These are phyloP conservation scores for Coemansia sp. DNA, from an alignment of 192 early-diverging fungal species.

Conservation along the genomic window DNA sequence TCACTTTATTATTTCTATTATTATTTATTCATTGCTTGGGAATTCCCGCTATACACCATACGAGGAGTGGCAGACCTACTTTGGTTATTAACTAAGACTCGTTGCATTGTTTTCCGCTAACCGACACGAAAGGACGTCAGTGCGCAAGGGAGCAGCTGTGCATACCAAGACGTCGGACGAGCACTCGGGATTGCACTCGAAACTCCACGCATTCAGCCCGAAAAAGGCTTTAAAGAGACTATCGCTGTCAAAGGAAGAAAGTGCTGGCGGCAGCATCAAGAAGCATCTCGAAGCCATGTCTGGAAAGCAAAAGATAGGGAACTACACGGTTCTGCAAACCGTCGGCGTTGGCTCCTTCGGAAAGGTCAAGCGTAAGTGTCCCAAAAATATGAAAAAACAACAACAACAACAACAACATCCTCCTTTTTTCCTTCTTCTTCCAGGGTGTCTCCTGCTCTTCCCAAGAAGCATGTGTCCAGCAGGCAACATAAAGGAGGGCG, in stretches of 20 bases:
- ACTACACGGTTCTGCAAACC: conserved; percentile 93
- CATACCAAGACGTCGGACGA: conserved; percentile 1
- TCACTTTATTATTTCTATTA: no score
- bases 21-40: no score
- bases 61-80: conserved; percentile 1
- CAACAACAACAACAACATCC: no score
- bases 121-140: neutral
- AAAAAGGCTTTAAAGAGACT: conserved; percentile 47
- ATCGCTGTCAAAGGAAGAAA: conserved; percentile 33
- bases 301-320: conserved; percentile 68
- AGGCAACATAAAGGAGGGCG: neutral
- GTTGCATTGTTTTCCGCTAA: neutral
- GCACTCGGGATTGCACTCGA: conserved; percentile 10
- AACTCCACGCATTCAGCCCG: conserved; percentile 50
- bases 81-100: neutral
- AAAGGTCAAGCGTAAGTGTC: conserved; percentile 90
- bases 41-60: neutral
- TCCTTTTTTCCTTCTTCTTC: no score
- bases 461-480: neutral
- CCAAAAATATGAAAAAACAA: neutral
- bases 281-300: conserved; percentile 30
- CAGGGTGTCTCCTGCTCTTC: no score
- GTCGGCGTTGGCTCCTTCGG: conserved; percentile 97
- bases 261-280: conserved; percentile 17
- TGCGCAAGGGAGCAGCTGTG: neutral